phyloP scores from a whole-genome alignment of 208 protist genomes.

The Leishmania arabica region DNA sequence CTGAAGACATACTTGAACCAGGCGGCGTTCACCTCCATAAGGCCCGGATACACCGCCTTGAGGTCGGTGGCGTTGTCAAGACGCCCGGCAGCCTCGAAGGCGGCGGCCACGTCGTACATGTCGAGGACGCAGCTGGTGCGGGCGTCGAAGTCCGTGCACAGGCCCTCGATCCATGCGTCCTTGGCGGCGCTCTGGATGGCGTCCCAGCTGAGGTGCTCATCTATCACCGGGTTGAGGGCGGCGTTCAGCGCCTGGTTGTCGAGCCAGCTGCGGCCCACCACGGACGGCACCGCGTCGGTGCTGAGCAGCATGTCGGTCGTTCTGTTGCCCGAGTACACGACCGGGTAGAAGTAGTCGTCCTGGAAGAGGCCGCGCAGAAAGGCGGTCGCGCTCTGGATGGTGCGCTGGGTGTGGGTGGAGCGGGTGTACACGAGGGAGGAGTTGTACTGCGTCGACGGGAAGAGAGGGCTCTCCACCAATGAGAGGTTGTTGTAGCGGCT shows the following conservation, averaged over 20 bases:
- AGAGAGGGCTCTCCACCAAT: conserved; percentile 43
- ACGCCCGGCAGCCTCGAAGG: conserved; percentile 34
- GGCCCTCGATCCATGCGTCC: conserved; percentile 40
- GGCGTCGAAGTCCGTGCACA: conserved; percentile 34
- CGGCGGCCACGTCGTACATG: conserved; percentile 55
- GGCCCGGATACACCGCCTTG: conserved; percentile 17
- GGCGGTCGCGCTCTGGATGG: conserved; percentile 57
- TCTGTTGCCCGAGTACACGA: conserved; percentile 41
- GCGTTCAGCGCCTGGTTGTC: conserved; percentile 17
- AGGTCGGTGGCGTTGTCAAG: conserved; percentile 34
- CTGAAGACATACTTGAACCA: conserved; percentile 37
- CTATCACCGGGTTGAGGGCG: conserved; percentile 28
- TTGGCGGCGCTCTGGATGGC: conserved; percentile 39
- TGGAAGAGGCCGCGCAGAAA: conserved; percentile 59
- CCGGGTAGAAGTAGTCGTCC: conserved; percentile 46
- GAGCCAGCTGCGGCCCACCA: conserved; percentile 31
- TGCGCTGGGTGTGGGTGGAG: conserved; percentile 52
- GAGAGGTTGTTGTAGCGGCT: conserved; percentile 45
- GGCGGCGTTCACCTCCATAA: conserved; percentile 15
- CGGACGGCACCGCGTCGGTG: conserved; percentile 36
- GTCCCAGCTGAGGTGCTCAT: conserved; percentile 45
- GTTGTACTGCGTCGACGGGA: conserved; percentile 40
- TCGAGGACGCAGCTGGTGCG: conserved; percentile 33
- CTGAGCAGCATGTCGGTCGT: conserved; percentile 50
- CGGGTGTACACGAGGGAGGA: conserved; percentile 56